Conservation (phyloP, 2,329 filamentous ascomycete genomes). For the Aurifilum marmelostoma region DNA sequence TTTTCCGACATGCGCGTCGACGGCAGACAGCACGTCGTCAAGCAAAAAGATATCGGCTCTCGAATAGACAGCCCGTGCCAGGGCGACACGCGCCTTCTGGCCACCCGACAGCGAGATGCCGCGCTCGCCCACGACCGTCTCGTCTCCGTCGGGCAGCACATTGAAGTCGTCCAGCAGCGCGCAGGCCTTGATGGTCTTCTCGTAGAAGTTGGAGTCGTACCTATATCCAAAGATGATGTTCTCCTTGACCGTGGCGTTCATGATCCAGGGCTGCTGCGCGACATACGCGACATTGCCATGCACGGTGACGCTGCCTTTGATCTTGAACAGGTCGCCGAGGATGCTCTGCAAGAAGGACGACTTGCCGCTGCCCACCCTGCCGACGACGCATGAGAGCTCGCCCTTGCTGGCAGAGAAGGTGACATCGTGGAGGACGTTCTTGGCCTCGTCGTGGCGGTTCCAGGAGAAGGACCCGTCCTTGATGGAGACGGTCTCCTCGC, state of each 20-base stretch:
- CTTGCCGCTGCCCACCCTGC: conserved; percentile 92
- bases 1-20: conserved; percentile 96
- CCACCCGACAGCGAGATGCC: conserved; percentile 95
- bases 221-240: conserved; percentile 97
- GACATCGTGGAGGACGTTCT: conserved; percentile 76
- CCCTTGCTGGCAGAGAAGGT: conserved; percentile 90
- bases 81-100: conserved; percentile 89
- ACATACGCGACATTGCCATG: conserved; percentile 88
- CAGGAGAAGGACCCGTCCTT: conserved; percentile 90
- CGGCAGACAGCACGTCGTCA: conserved; percentile 92
- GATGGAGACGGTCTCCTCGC: conserved; percentile 85
- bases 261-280: conserved; percentile 91
- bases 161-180: conserved; percentile 89
- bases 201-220: conserved; percentile 92
- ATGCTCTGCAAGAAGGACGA: conserved; percentile 89
- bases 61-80: conserved; percentile 94
- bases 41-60: conserved; percentile 95
- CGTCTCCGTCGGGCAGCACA: conserved; percentile 91
- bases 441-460: conserved; percentile 75
- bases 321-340: conserved; percentile 90
- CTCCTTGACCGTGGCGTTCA: conserved; percentile 96
- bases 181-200: conserved; percentile 88
- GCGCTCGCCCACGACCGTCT: conserved; percentile 94
- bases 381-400: conserved; percentile 89
- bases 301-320: conserved; percentile 79